Evolutionary conservation across 148 eudicot species (phyloP).

Genomic region (Hydrangea macrophylla): DNA sequence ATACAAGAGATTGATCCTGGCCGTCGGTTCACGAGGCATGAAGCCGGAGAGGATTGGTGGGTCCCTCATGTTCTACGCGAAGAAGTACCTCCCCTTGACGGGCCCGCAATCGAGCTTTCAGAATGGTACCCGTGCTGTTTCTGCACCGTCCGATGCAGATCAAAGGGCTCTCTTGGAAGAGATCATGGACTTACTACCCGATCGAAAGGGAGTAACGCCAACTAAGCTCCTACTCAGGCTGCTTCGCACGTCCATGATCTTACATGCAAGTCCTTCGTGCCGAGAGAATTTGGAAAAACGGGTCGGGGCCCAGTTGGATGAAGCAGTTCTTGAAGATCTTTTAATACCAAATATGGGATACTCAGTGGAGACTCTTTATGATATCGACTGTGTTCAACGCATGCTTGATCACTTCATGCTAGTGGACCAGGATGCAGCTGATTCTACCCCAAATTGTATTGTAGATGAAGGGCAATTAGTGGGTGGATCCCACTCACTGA

Average conservation of each 20-base stretch:
- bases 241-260: conserved; percentile 41
- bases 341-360: conserved; percentile 43
- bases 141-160: conserved; percentile 27
- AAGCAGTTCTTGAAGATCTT: conserved; percentile 47
- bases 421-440: conserved; percentile 28
- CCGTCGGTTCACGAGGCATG: conserved; percentile 29
- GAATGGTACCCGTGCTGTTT: conserved; percentile 16
- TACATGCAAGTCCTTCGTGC: conserved; percentile 32
- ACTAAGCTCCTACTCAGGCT: conserved; percentile 41
- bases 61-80: conserved; percentile 41
- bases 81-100: conserved; percentile 36
- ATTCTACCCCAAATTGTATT: conserved; percentile 20
- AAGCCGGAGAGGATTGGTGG: conserved; percentile 34
- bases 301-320: conserved; percentile 40
- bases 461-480: conserved; percentile 30
- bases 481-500: conserved; percentile 19
- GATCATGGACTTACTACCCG: conserved; percentile 39
- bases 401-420: conserved; percentile 46
- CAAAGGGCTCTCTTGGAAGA: conserved; percentile 44
- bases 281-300: conserved; percentile 37
- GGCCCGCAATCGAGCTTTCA: conserved; percentile 26
- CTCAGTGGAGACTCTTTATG: conserved; percentile 51
- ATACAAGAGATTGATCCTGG: conserved; percentile 35
- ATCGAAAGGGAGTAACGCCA: conserved; percentile 35
- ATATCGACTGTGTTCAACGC: conserved; percentile 45